A percentile compares a stretch with the other conserved stretches of the same genome.
Conservation (phyloP, 257 asterid genomes). For the Solanum tarapatanum region DNA sequence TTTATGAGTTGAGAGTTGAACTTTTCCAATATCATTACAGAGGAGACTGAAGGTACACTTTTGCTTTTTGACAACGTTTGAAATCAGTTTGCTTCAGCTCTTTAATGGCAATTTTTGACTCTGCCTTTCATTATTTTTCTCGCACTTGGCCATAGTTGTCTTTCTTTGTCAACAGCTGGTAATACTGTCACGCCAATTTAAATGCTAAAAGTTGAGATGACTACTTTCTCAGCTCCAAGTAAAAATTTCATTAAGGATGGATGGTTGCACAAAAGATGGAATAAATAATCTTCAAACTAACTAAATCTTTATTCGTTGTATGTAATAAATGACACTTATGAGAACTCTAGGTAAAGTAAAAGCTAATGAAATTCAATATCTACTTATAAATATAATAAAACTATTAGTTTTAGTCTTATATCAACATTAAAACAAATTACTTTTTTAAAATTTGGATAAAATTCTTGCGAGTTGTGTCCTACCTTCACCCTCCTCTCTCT, state of each 20-base stretch:
- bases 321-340: not conserved
- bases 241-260: not conserved
- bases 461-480: too few relatives aligned
- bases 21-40: not conserved
- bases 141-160: not conserved
- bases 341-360: too few relatives aligned
- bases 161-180: not conserved
- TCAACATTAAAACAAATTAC: too few relatives aligned
- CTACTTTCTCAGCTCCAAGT: not conserved
- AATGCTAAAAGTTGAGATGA: not conserved
- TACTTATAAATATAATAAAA: too few relatives aligned
- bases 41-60: not conserved
- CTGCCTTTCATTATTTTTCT: not conserved
- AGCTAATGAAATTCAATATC: not conserved
- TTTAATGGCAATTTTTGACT: not conserved
- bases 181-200: not conserved
- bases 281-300: too few relatives aligned
- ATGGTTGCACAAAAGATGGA: too few relatives aligned
- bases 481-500: not conserved
- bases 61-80: not conserved
- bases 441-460: too few relatives aligned
- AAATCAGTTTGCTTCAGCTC: not conserved
- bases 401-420: not conserved
- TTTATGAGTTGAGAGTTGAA: not conserved
- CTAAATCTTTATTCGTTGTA: too few relatives aligned